Conservation (phyloP, 495 filamentous ascomycete species). For the Lasiosphaeriaceae sp. region DNA sequence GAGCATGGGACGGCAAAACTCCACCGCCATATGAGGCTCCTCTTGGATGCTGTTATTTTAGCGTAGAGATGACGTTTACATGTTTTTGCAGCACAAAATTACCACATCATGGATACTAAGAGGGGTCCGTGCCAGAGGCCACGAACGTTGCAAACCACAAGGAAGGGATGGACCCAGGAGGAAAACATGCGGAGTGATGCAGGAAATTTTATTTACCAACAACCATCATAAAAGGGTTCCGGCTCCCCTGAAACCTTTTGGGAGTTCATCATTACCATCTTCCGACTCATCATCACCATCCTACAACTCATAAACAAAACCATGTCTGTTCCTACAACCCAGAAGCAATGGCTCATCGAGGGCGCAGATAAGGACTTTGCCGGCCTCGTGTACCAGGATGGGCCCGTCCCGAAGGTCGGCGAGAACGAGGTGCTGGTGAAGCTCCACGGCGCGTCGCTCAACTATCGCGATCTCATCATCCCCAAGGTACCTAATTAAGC, state of each 20-base stretch:
- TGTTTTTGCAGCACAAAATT: too few species aligned
- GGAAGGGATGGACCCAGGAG: too few species aligned
- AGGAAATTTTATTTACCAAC: too few species aligned
- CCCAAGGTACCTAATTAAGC: too few species aligned
- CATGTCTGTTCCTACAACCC: constrained; percentile 40
- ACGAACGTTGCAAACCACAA: too few species aligned
- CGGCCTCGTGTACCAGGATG: constrained; percentile 52
- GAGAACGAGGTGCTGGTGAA: constrained; percentile 75
- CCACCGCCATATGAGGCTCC: too few species aligned
- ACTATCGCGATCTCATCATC: constrained; percentile 80
- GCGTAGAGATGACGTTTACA: too few species aligned
- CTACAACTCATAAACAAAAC: constrained; percentile 1
- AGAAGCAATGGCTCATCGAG: constrained; percentile 63
- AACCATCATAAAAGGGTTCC: neutral
- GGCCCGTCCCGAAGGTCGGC: constrained; percentile 55
- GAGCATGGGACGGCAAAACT: too few species aligned
- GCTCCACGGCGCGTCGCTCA: constrained; percentile 70
- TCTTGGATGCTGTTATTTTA: too few species aligned
- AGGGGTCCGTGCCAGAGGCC: too few species aligned
- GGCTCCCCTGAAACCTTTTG: neutral
- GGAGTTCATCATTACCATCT: neutral
- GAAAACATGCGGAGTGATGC: too few species aligned
- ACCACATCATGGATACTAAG: too few species aligned
- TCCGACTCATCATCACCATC: neutral
- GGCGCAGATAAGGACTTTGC: constrained; percentile 56